phyloP scores from a whole-genome alignment of 1,139 yeast genomes.

The Kodamaea sp. region DNA sequence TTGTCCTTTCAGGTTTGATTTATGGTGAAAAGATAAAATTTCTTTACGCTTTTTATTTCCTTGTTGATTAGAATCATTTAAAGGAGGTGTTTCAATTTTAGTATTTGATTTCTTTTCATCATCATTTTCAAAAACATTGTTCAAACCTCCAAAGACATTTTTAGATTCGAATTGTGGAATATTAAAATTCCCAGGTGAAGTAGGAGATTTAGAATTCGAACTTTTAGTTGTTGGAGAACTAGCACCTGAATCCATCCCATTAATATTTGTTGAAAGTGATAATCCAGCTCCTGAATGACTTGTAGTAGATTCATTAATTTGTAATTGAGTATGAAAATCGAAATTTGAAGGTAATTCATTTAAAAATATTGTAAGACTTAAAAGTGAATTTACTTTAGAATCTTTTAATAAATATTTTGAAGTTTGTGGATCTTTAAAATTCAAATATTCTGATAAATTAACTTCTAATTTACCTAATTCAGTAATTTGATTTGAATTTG shows the following conservation, averaged over 20 bases:
- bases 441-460: slow-evolving; percentile 70
- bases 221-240: slow-evolving; percentile 1
- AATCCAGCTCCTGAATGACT: neutral
- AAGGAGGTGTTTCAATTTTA: neutral
- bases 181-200: slow-evolving; percentile 20
- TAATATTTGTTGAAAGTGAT: slow-evolving; percentile 1
- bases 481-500: slow-evolving; percentile 24
- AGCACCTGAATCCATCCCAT: slow-evolving; percentile 3
- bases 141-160: slow-evolving; percentile 40
- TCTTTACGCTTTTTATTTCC: neutral
- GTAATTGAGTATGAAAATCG: slow-evolving; percentile 43
- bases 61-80: neutral
- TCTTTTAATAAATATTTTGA: slow-evolving; percentile 68
- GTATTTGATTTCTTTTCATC: neutral
- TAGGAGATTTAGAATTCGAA: slow-evolving; percentile 2
- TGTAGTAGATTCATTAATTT: slow-evolving; percentile 26
- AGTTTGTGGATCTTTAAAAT: slow-evolving; percentile 48
- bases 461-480: slow-evolving; percentile 64
- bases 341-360: slow-evolving; percentile 40
- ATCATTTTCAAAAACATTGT: slow-evolving; percentile 22
- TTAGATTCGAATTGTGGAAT: slow-evolving; percentile 39
- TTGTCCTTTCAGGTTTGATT: neutral
- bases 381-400: slow-evolving; percentile 77
- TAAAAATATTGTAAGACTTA: slow-evolving; percentile 45
- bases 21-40: neutral